Evolutionary conservation across 768 basidiomycete genomes (phyloP).

Genomic region (Clitopilus passeckerianus): DNA sequence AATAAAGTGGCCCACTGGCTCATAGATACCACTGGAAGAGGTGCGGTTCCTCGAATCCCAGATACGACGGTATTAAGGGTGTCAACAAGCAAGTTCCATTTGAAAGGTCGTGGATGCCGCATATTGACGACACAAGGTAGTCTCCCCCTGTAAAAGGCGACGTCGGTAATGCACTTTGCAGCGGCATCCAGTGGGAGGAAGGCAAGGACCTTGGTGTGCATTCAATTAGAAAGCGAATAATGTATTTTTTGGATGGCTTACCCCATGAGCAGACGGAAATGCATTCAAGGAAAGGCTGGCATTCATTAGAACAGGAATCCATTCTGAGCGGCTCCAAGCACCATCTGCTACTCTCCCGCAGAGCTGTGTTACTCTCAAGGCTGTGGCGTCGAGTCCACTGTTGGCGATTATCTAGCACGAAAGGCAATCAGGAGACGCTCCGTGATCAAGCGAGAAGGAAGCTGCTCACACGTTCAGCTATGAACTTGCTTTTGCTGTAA

Average conservation of each 20-base stretch:
- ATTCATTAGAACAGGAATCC: not conserved
- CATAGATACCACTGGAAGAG: no score
- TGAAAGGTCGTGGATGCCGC: not conserved
- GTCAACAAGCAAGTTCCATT: not conserved
- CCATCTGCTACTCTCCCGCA: not conserved
- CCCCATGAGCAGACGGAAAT: not conserved
- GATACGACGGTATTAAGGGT: not conserved
- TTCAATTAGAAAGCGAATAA: not conserved
- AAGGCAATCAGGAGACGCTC: no score
- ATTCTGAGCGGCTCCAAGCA: not conserved
- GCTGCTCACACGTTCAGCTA: not conserved
- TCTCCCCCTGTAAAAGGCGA: not conserved
- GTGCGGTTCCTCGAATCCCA: no score
- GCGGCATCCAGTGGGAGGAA: not conserved
- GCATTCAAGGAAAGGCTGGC: not conserved
- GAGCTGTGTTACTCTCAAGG: not conserved
- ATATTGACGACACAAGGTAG: not conserved
- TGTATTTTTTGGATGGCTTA: not conserved
- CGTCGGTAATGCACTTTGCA: not conserved
- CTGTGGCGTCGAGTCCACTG: not conserved
- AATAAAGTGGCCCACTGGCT: not conserved
- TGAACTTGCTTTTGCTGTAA: not conserved
- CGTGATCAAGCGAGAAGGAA: not conserved
- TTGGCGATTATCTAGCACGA: no score
- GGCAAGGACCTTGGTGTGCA: not conserved